These are phyloP conservation scores for Gastrolobium villosum DNA, from an alignment of 306 rosid genomes.

Conservation along the genomic window DNA sequence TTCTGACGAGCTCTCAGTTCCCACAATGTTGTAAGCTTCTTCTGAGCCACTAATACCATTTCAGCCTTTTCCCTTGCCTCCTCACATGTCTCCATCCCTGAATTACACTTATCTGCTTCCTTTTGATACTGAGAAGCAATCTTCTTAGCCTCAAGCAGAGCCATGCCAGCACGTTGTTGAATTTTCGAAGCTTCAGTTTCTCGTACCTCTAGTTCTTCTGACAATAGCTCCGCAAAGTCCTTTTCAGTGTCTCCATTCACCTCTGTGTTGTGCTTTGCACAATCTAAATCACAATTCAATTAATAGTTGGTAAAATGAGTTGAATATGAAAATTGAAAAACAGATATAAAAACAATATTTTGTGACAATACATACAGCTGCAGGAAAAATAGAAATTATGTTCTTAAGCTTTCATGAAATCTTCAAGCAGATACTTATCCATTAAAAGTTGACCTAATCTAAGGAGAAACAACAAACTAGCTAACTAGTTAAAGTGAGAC, in stretches of 20 bases:
- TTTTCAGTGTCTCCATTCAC: conserved; percentile 76
- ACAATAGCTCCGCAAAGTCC: conserved; percentile 78
- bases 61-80: conserved; percentile 93
- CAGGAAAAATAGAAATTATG: background rate
- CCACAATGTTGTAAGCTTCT: conserved; percentile 75
- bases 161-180: conserved; percentile 74
- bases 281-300: conserved; percentile 62
- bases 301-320: conserved; percentile 23
- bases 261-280: conserved; percentile 81
- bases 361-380: background rate
- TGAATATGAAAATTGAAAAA: conserved; percentile 1
- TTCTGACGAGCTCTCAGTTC: conserved; percentile 89
- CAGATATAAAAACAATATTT: background rate
- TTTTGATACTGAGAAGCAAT: conserved; percentile 91
- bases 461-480: background rate
- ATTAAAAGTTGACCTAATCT: conserved; percentile 8
- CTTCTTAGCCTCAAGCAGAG: conserved; percentile 91
- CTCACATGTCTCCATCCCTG: conserved; percentile 97
- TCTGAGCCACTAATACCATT: conserved; percentile 66
- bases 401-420: background rate
- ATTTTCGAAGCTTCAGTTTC: conserved; percentile 76
- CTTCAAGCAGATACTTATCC: conserved; percentile 17
- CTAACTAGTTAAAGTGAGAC: background rate
- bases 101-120: conserved; percentile 96
- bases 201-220: conserved; percentile 80